Conservation (phyloP, 805 yeast genomes). For the Tetrapisispora phaffii region DNA sequence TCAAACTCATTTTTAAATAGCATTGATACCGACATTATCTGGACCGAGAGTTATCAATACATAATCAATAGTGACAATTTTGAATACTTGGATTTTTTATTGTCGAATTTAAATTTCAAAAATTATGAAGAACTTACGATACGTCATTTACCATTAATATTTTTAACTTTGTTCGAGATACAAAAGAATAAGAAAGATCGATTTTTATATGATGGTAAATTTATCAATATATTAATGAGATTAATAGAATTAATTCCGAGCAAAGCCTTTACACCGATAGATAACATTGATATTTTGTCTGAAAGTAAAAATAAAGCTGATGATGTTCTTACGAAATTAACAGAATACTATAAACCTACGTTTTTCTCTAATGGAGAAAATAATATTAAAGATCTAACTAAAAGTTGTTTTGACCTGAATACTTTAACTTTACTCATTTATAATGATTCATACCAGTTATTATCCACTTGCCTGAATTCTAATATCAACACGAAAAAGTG, state of each 20-base stretch:
- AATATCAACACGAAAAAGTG: constrained; percentile 23
- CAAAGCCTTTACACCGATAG: not conserved
- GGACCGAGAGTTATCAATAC: constrained; percentile 46
- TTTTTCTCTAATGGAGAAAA: too few relatives aligned
- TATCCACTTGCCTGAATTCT: constrained; percentile 15
- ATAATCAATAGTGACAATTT: constrained; percentile 28
- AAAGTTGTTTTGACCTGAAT: constrained; percentile 7
- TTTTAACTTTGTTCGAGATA: constrained; percentile 39
- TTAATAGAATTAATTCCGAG: not conserved
- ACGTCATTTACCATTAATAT: constrained; percentile 63
- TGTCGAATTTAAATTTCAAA: constrained; percentile 52
- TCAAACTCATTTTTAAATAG: constrained; percentile 73
- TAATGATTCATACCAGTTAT: constrained; percentile 23
- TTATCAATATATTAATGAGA: not conserved
- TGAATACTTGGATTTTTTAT: constrained; percentile 47
- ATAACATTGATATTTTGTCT: not conserved
- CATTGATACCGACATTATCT: constrained; percentile 70
- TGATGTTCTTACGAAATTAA: not conserved
- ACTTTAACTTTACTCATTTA: constrained; percentile 37
- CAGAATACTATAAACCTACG: not conserved
- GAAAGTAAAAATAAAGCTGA: not conserved
- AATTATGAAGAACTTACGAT: constrained; percentile 79
- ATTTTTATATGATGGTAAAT: constrained; percentile 5
- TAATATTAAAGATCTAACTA: not conserved
- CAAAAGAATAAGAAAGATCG: not conserved